phyloP scores from a whole-genome alignment of 441 rosid species.

The Jatropha podagrica region DNA sequence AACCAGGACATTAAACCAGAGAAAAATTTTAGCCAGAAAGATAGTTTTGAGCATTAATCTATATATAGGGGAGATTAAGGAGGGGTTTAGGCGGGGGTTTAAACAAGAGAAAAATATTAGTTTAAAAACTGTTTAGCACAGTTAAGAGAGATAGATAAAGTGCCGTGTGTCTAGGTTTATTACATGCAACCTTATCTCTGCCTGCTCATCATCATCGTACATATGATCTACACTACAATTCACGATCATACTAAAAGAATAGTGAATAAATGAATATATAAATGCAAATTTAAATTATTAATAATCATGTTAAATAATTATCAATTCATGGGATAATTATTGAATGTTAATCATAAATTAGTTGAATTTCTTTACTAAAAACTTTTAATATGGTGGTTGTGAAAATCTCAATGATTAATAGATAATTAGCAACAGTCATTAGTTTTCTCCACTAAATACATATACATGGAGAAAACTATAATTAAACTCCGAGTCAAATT shows the following conservation, averaged over 20 bases:
- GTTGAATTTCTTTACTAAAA: not conserved
- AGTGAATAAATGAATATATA: too few species aligned
- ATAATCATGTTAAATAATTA: too few species aligned
- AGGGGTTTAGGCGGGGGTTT: conserved; percentile 40
- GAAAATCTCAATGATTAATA: not conserved
- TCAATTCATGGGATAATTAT: too few species aligned
- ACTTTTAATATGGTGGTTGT: not conserved
- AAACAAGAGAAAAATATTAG: conserved; percentile 12
- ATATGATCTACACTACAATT: not conserved
- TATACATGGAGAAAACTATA: too few species aligned
- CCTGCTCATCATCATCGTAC: not conserved
- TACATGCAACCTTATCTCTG: not conserved
- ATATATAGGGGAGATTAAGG: conserved; percentile 18
- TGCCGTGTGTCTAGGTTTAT: not conserved
- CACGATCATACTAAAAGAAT: too few species aligned
- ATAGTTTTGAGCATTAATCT: not conserved
- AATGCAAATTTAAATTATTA: too few species aligned
- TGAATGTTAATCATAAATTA: not conserved
- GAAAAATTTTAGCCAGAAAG: conserved; percentile 3
- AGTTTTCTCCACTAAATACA: too few species aligned
- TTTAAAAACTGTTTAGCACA: not conserved
- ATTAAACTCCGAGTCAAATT: too few species aligned
- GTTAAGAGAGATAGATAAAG: not conserved
- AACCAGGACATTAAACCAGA: not conserved
- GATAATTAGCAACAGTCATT: too few species aligned